Conservation (phyloP, 768 basidiomycete species). For the Brasilioporus rufonigricans region DNA sequence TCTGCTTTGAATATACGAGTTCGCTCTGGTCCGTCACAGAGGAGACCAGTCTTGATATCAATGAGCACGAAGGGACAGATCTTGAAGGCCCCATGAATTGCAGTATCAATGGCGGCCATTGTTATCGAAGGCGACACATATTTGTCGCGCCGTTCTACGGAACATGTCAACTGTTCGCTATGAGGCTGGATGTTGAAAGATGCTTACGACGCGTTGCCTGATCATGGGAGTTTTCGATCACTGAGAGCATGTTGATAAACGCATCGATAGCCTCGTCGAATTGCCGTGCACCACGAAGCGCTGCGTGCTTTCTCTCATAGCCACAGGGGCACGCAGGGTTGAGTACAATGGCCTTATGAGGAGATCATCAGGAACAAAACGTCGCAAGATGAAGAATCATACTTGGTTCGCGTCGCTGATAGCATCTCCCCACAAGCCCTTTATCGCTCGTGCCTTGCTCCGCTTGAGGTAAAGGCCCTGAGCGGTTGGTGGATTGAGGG, state of each 20-base stretch:
- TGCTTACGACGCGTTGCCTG: neutral
- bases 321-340: neutral
- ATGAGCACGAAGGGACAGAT: neutral
- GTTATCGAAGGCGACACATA: slow-evolving; percentile 3
- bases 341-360: neutral
- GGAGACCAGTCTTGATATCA: neutral
- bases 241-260: neutral
- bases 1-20: neutral
- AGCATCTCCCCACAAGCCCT: slow-evolving; percentile 14
- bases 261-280: slow-evolving; percentile 1
- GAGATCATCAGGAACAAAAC: neutral
- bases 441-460: slow-evolving; percentile 9
- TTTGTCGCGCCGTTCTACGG: neutral
- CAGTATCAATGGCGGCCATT: neutral
- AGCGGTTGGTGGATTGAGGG: slow-evolving; percentile 3
- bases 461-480: slow-evolving; percentile 10
- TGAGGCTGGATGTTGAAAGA: too few species aligned
- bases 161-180: neutral
- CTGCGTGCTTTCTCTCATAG: neutral
- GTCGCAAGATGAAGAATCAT: neutral
- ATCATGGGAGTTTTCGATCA: neutral
- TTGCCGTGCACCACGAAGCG: neutral
- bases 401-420: slow-evolving; percentile 14
- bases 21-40: neutral
- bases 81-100: neutral